Base-by-base conservation (phyloP, 2,329 filamentous ascomycete species). In the Keithomyces neogunnii region DNA sequence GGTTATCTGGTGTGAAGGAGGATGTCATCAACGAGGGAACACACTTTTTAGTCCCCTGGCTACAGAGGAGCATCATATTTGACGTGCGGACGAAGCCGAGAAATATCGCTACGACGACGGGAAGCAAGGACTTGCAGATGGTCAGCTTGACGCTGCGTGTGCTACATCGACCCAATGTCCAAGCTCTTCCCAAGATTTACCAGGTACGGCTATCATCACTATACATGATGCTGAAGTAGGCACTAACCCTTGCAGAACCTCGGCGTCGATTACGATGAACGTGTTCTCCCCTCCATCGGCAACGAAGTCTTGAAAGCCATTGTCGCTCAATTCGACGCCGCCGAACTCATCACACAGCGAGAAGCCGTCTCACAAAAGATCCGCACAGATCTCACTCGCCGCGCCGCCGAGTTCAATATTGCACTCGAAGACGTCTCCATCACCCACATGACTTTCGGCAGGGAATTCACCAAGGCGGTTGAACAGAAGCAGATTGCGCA, bases 401-500 rank as follows among this genome's bases (percentile, higher is more conserved):
- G 93, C 64, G 93, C 93, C 46, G 76, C 85, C 64, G 93, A 99
- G 72, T 99, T 99, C 84, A 96, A 99, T 79, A 99, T 99, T 66
- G 89, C 90, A 31, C 88, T 99, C 50, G 93, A 99, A 74, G 93
- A 99, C 66, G 93, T 99, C 54, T 95, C 89, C 66, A 99, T 99
- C 72, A 99, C 93, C 55, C 93, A 99, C 80, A 99, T 99, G 93
- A 99, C 93, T 49, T 99, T 99, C 69, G 93, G 93, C 62, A 92
- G 92, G 72, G 93, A 99, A 73, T 99, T 99, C 79, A 99, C 93
- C 55, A 88, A 89, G 72, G 93, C 93, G 58, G 93, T 99, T 64
- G 93, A 99, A 77, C 93, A 99, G 82, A 99, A 99, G 84, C 93
- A 99, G 79, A 99, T 99, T 70, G 93, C 93, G 51, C 93, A 99